Evolutionary conservation across 352 stramenopile genomes (phyloP).

Genomic region (Bremia lactucae): DNA sequence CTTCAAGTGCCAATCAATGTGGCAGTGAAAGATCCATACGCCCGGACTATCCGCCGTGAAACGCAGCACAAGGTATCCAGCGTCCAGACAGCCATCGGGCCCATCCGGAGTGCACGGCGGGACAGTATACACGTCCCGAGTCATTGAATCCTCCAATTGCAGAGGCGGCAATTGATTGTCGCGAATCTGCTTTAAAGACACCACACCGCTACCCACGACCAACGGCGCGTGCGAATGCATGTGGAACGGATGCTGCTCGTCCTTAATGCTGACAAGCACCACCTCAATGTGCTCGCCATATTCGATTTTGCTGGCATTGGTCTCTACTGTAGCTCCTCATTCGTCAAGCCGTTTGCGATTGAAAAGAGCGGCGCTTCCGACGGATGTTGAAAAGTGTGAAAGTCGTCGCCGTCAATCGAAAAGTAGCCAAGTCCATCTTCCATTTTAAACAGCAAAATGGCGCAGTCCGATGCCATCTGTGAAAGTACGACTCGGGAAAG

Average conservation of each 20-base stretch:
- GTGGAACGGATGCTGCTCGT: constrained; percentile 30
- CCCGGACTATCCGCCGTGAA: constrained; percentile 24
- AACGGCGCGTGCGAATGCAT: constrained; percentile 19
- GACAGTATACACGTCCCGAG: constrained; percentile 21
- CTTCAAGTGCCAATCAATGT: constrained; percentile 27
- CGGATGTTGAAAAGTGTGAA: constrained; percentile 4
- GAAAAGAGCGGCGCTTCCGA: constrained; percentile 12
- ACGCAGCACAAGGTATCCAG: constrained; percentile 21
- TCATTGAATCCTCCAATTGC: constrained; percentile 12
- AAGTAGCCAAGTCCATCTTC: constrained; percentile 4
- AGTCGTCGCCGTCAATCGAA: constrained; percentile 11
- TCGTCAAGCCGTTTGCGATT: constrained; percentile 12
- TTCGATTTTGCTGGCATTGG: constrained; percentile 7
- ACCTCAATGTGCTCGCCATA: constrained; percentile 22
- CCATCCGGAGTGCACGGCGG: constrained; percentile 12
- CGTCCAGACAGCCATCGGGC: constrained; percentile 6
- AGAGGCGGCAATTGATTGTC: constrained; percentile 3
- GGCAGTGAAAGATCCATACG: constrained; percentile 31
- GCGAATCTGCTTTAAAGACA: constrained; percentile 5
- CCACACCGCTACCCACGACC: constrained; percentile 13
- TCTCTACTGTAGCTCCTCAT: constrained; percentile 6
- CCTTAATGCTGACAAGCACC: constrained; percentile 21
- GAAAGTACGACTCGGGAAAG: not conserved
- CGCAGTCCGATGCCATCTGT: not conserved
- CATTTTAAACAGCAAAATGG: not conserved